These are phyloP conservation scores for Acacia crassicarpa DNA, from an alignment of 306 rosid genomes.

Conservation along the genomic window DNA sequence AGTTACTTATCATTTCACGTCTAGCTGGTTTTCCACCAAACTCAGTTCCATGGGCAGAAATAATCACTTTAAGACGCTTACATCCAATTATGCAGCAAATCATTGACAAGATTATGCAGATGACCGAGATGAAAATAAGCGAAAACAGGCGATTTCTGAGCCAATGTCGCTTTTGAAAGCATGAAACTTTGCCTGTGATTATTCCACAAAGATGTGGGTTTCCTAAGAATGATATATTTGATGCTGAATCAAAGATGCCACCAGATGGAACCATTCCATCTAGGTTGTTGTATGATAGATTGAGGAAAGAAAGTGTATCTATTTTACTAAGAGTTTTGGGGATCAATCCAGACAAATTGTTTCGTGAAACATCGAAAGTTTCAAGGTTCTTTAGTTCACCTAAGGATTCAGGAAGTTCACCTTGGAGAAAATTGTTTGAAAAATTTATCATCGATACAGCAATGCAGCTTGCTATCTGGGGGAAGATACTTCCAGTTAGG, in stretches of 20 bases:
- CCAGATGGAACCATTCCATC: conserved; percentile 61
- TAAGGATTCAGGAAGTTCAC: conserved; percentile 53
- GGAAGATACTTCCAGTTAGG: conserved; percentile 54
- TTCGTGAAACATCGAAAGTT: conserved; percentile 56
- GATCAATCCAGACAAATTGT: conserved; percentile 54
- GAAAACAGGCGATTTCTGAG: conserved; percentile 36
- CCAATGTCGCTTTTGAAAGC: conserved; percentile 39
- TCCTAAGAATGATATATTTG: conserved; percentile 47
- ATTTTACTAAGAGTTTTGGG: conserved; percentile 52
- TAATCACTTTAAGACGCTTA: conserved; percentile 37
- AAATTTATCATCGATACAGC: conserved; percentile 53
- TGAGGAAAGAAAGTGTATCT: conserved; percentile 45
- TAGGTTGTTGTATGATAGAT: conserved; percentile 62
- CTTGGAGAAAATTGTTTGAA: conserved; percentile 57
- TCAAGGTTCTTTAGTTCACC: conserved; percentile 59
- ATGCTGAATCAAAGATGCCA: conserved; percentile 55
- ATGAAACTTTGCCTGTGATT: conserved; percentile 27
- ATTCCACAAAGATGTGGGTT: conserved; percentile 55
- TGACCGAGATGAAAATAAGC: conserved; percentile 40
- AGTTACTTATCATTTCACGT: conserved; percentile 49
- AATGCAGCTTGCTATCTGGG: conserved; percentile 68
- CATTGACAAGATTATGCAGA: conserved; percentile 44
- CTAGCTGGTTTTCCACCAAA: conserved; percentile 29
- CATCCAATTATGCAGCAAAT: conserved; percentile 51
- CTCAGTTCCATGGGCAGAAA: conserved; percentile 32